These are phyloP conservation scores for Apiospora pterosperma DNA, from an alignment of 2,329 filamentous ascomycete genomes.

Conservation along the genomic window DNA sequence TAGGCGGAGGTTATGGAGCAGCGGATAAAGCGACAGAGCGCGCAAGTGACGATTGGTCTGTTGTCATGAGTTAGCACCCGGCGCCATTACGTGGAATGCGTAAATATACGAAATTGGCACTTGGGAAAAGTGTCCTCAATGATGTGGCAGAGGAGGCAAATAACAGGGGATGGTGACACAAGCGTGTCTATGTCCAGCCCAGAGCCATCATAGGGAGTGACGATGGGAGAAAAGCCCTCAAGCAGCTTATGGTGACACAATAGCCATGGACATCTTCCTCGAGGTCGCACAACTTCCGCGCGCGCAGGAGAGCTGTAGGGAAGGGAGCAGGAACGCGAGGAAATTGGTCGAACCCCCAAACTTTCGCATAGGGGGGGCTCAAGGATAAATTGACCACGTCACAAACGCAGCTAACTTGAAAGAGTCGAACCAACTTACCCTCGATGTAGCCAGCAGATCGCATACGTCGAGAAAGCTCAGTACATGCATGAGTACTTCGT, in stretches of 20 bases:
- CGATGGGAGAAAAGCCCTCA: too few species aligned
- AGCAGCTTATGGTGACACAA: background rate
- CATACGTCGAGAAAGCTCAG: slow-evolving; percentile 54
- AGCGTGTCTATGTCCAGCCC: background rate
- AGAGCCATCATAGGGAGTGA: background rate
- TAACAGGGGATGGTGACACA: background rate
- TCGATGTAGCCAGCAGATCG: slow-evolving; percentile 52
- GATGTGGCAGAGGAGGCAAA: background rate
- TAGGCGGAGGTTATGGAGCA: slow-evolving; percentile 61
- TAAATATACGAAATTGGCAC: background rate
- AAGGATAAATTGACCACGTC: background rate
- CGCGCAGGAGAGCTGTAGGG: too few species aligned
- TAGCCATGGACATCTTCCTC: background rate
- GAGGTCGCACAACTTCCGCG: background rate
- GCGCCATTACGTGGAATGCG: slow-evolving; percentile 11
- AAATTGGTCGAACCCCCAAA: slow-evolving; percentile 7
- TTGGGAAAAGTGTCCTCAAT: too few species aligned
- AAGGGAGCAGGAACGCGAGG: slow-evolving; percentile 9
- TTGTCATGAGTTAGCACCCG: slow-evolving; percentile 4
- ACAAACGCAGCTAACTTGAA: slow-evolving; percentile 1
- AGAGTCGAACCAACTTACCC: slow-evolving; percentile 41
- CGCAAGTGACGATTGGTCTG: slow-evolving; percentile 63
- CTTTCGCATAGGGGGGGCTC: background rate
- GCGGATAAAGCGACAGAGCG: slow-evolving; percentile 58
- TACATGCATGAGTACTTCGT: slow-evolving; percentile 54